Conservation (phyloP, 495 filamentous ascomycete genomes). For the Immersiella caudata region DNA sequence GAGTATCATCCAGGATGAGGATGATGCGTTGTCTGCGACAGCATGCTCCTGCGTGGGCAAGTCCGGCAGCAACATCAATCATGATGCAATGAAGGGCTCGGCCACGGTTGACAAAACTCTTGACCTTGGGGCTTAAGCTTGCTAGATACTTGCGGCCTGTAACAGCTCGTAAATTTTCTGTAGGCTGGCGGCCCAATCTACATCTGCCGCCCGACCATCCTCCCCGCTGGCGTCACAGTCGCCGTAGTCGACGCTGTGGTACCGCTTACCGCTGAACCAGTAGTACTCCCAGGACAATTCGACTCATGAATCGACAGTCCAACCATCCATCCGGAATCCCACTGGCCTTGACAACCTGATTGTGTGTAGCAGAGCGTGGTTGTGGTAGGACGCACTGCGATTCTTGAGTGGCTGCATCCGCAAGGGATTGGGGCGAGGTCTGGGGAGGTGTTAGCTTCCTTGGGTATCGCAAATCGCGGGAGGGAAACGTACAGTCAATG, state of each 20-base stretch:
- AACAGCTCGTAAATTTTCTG: too few relatives aligned
- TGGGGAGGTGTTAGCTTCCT: background rate
- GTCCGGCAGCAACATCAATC: too few relatives aligned
- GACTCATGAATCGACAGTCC: background rate
- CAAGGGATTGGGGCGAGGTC: constrained; percentile 25
- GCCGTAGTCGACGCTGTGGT: background rate
- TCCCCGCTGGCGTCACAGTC: background rate
- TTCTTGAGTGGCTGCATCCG: constrained; percentile 23
- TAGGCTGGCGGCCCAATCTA: background rate
- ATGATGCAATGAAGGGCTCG: too few relatives aligned
- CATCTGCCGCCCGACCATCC: background rate
- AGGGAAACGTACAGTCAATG: background rate
- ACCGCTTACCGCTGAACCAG: background rate
- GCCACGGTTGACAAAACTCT: too few relatives aligned
- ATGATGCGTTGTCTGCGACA: too few relatives aligned
- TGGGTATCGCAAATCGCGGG: background rate
- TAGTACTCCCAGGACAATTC: too few relatives aligned
- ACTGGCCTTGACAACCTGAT: constrained; percentile 23
- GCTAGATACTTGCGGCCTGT: too few relatives aligned
- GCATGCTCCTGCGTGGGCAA: too few relatives aligned
- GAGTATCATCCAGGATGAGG: too few relatives aligned
- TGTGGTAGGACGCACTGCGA: constrained; percentile 24
- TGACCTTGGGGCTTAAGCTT: too few relatives aligned
- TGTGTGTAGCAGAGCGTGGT: constrained; percentile 29
- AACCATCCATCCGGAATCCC: constrained; percentile 22